Evolutionary conservation across 768 basidiomycete species (phyloP), one percentile per base, ranked within the genome.

Genomic region (Naganishia vishniacii): DNA sequence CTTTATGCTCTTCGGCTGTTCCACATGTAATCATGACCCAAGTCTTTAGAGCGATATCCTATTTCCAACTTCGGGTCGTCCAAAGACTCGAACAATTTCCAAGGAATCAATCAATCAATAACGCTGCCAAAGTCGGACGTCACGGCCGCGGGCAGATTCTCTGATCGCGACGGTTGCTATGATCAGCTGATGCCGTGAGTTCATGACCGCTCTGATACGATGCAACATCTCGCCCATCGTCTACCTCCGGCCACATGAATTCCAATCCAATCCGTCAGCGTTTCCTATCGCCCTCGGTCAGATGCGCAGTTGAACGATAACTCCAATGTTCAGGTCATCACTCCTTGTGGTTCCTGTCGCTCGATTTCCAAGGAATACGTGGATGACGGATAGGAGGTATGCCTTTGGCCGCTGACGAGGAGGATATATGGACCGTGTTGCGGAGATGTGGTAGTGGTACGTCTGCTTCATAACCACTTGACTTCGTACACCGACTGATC

Each of bases 171-270:
- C n/a, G n/a, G n/a, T n/a, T n/a, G n/a, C n/a, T n/a, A n/a, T n/a
- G n/a, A n/a, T n/a, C n/a, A n/a, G n/a, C n/a, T n/a, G n/a, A n/a
- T n/a, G n/a, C 2, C 49, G 32, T n/a, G 49, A 4, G 23, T 6
- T 37, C 37, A 40, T 56, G 34, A 56, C 53, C 53, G n/a, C n/a
- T n/a, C n/a, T n/a, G n/a, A n/a, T n/a, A n/a, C 40, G 53, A 56
- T 41, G 11, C 42, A 25, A 23, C 53, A 8, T 56, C 13, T 25
- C 23, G 53, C 28, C 6, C 37, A 31, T 51, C 32, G 32, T 51
- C 34, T 23, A 37, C 34, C 34, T 40, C 53, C 53, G 29, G 20
- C 49, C n/a, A 48, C 49, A n/a, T 44, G 42, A 44, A 44, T 44
- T 44, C 42, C 42, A 51, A 51, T 51, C 49, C 6, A n/a, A n/a